Evolutionary conservation across 2,329 filamentous ascomycete genomes (phyloP).

Genomic region (Ceratocystis cacaofunesta): DNA sequence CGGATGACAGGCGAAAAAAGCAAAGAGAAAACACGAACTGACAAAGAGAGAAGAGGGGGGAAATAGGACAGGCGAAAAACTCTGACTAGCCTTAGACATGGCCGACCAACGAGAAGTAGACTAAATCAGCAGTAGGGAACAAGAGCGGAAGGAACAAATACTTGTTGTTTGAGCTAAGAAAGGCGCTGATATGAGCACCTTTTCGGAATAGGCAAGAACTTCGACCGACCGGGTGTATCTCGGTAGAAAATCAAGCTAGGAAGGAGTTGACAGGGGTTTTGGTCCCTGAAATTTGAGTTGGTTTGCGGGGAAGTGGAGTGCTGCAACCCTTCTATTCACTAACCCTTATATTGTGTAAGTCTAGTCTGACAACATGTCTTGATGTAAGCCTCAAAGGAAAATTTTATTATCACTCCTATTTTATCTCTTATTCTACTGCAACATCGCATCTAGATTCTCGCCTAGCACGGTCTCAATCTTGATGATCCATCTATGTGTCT

Average conservation of each 20-base stretch:
- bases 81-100: neutral
- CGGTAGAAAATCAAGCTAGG: neutral
- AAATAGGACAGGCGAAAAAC: neutral
- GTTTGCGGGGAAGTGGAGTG: neutral
- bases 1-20: neutral
- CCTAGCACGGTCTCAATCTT: conserved; percentile 80
- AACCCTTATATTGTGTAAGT: too few species aligned
- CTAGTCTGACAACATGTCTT: too few species aligned
- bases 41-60: neutral
- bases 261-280: neutral
- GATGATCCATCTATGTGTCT: conserved; percentile 79
- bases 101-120: neutral
- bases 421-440: conserved; percentile 44
- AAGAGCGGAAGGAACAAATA: neutral
- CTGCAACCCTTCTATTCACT: neutral
- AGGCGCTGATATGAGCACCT: neutral
- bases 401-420: neutral
- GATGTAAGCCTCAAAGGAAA: neutral
- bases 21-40: neutral
- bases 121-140: neutral
- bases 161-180: neutral
- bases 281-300: neutral
- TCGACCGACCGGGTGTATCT: neutral
- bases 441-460: conserved; percentile 82
- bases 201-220: neutral